These are phyloP conservation scores for Leccinum subgranulosum DNA, from an alignment of 768 basidiomycete genomes.

Conservation along the genomic window DNA sequence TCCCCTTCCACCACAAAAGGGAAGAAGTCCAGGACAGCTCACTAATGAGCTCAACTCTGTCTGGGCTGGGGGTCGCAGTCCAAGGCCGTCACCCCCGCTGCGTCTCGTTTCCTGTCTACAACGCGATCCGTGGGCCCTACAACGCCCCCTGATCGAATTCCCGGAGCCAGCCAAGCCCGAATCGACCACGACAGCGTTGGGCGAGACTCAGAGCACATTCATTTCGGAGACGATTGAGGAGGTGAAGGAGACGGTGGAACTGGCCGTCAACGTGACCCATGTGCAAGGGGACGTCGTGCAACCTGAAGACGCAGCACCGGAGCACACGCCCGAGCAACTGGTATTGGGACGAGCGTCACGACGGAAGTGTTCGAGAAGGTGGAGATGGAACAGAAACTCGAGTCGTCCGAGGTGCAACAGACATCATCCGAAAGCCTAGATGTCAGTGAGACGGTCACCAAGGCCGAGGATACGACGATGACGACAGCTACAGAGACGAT, in stretches of 20 bases:
- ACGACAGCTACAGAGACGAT: too few species aligned
- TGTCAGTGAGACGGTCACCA: neutral
- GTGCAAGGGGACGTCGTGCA: neutral
- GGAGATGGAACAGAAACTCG: conserved; percentile 2
- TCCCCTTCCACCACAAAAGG: conserved; percentile 1
- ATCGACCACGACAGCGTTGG: conserved; percentile 9
- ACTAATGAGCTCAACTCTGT: conserved; percentile 44
- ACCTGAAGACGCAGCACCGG: conserved; percentile 4
- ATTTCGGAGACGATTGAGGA: neutral
- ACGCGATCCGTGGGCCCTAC: conserved; percentile 23
- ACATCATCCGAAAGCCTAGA: conserved; percentile 4
- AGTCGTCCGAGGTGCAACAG: too few species aligned
- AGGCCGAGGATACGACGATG: neutral
- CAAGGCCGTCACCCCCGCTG: conserved; percentile 26
- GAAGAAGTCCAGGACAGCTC: conserved; percentile 35
- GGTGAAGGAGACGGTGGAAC: neutral
- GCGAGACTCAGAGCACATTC: conserved; percentile 9
- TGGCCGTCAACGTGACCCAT: conserved; percentile 16
- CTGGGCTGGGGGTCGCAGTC: conserved; percentile 52
- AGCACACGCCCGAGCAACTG: conserved; percentile 26
- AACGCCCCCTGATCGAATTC: conserved; percentile 17
- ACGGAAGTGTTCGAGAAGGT: neutral
- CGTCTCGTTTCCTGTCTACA: conserved; percentile 24
- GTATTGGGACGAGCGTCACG: neutral
- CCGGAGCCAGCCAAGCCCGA: conserved; percentile 2